phyloP scores from a whole-genome alignment of 1,139 yeast genomes.

The Kodamaea sp. region DNA sequence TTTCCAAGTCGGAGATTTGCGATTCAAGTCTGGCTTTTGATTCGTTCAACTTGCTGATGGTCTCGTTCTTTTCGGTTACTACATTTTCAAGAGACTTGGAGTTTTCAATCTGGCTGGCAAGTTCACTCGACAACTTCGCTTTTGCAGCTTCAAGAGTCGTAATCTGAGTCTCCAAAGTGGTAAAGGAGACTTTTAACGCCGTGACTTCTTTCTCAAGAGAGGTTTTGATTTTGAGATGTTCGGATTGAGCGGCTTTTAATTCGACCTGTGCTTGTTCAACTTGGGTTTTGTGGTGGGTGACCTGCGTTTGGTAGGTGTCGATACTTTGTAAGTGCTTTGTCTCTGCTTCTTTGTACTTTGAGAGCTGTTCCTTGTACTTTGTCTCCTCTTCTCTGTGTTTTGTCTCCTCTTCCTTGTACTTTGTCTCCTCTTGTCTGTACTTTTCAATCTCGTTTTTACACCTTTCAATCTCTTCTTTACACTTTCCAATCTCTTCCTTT shows the following conservation, averaged over 20 bases:
- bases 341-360: neutral
- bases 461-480: constrained; percentile 1
- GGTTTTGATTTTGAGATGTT: too few relatives aligned
- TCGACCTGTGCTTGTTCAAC: neutral
- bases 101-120: too few relatives aligned
- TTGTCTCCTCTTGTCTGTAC: neutral
- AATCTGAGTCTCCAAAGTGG: too few relatives aligned
- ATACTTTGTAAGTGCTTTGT: neutral
- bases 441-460: neutral
- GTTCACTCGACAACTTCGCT: too few relatives aligned
- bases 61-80: too few relatives aligned
- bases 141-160: too few relatives aligned
- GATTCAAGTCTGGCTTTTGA: neutral
- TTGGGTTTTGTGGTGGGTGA: neutral
- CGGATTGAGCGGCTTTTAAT: too few relatives aligned
- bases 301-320: neutral
- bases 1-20: neutral
- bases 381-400: neutral
- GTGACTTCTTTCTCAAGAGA: too few relatives aligned
- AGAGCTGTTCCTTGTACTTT: neutral
- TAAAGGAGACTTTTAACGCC: too few relatives aligned
- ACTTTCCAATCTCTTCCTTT: constrained; percentile 1
- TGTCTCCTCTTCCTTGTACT: neutral
- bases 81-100: too few relatives aligned
- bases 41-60: too few relatives aligned